These are phyloP conservation scores for Pyronema domesticum DNA, from an alignment of 495 filamentous ascomycete genomes.

Conservation along the genomic window DNA sequence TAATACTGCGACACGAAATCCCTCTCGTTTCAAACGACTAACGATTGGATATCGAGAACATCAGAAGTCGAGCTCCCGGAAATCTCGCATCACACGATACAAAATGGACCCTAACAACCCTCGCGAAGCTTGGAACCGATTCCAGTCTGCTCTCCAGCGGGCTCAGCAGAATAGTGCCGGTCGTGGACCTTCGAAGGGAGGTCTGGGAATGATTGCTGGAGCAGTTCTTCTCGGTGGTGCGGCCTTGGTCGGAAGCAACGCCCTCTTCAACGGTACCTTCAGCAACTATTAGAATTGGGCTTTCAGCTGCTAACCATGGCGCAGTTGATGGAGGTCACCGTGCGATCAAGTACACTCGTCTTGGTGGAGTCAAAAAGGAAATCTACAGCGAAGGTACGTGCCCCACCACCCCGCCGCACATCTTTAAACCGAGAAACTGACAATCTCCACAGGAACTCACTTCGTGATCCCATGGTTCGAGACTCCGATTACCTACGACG, in stretches of 20 bases:
- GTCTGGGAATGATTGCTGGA: conserved; percentile 37
- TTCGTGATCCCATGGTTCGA: conserved; percentile 91
- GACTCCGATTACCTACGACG: conserved; percentile 89
- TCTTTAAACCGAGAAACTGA: background rate
- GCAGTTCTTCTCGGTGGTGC: conserved; percentile 48
- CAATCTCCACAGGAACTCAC: conserved; percentile 54
- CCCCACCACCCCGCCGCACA: background rate
- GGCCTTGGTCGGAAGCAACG: conserved; percentile 49
- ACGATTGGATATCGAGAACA: background rate
- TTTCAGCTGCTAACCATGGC: conserved; percentile 4
- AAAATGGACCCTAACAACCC: conserved; percentile 31
- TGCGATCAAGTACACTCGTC: conserved; percentile 91
- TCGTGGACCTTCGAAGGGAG: conserved; percentile 26
- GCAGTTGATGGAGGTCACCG: conserved; percentile 94
- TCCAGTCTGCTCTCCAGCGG: conserved; percentile 39
- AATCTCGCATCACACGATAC: background rate
- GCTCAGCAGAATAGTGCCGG: conserved; percentile 34
- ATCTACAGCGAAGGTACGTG: conserved; percentile 82
- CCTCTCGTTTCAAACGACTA: background rate
- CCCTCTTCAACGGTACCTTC: conserved; percentile 75
- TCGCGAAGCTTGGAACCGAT: conserved; percentile 43
- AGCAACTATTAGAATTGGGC: background rate
- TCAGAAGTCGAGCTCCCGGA: background rate
- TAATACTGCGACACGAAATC: background rate
- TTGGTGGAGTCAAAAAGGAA: conserved; percentile 88